Percentiles rank a stretch among this genome's conserved stretches.
These are phyloP conservation scores for Coprinellus aureogranulatus DNA, from an alignment of 768 basidiomycete species.

Conservation along the genomic window DNA sequence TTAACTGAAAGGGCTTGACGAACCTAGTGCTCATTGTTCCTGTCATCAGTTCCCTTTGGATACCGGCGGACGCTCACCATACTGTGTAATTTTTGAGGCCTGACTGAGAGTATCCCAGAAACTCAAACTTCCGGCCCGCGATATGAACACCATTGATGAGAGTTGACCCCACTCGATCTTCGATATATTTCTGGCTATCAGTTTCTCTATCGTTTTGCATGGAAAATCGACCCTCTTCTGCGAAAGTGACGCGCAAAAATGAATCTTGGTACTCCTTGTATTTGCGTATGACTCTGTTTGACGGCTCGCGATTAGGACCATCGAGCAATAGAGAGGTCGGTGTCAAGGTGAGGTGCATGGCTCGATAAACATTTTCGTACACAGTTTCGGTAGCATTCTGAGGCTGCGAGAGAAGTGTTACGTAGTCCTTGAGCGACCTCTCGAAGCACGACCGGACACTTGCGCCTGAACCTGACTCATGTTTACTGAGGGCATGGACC, in stretches of 20 bases:
- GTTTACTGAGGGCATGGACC: conserved; percentile 21
- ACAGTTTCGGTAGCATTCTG: conserved; percentile 22
- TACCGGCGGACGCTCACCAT: conserved; percentile 35
- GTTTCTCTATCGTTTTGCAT: conserved; percentile 12
- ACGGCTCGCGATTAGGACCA: conserved; percentile 14
- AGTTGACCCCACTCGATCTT: conserved; percentile 42
- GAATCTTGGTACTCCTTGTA: conserved; percentile 12
- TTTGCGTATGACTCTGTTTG: conserved; percentile 13
- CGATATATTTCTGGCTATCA: conserved; percentile 42
- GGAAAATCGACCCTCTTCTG: conserved; percentile 10
- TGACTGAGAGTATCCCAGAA: conserved; percentile 73
- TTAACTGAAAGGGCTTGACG: conserved; percentile 50
- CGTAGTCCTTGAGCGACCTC: conserved; percentile 23
- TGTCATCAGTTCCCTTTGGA: too few relatives aligned
- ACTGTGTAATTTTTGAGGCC: conserved; percentile 66
- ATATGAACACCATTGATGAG: conserved; percentile 48
- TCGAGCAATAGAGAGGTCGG: conserved; percentile 10
- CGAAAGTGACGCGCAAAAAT: conserved; percentile 16
- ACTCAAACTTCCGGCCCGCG: conserved; percentile 53
- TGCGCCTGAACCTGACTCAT: too few relatives aligned
- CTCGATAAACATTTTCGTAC: conserved; percentile 30
- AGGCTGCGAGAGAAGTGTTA: conserved; percentile 16
- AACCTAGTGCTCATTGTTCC: conserved; percentile 43
- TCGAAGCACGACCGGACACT: conserved; percentile 33
- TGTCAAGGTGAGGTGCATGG: conserved; percentile 23